Base-by-base conservation (phyloP, 257 asterid genomes). In the Penstemon davidsonii region DNA sequence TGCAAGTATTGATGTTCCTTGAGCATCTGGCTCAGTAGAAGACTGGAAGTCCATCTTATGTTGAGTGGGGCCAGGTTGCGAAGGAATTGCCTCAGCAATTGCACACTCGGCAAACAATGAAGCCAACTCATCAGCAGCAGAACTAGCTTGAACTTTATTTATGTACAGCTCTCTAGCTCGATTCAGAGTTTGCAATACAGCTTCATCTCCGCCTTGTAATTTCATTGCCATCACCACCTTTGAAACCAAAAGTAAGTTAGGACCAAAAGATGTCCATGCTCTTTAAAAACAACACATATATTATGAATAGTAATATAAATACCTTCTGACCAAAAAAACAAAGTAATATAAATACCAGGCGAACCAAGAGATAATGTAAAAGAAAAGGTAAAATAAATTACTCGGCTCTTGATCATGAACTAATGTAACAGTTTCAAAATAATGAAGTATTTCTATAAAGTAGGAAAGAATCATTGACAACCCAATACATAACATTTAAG, bases 41-140 rank as follows among this genome's bases (percentile, higher is more conserved):
- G 81, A 46, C 43, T 66, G 76, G 51, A 64, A 78, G 11, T 19
- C 75, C 68, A 58, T 73, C 52, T 40, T 70, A 8, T 64, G 73
- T 59, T 77, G 73, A 54, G 75, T 68, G 10, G 79, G 52, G 68
- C 67, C 81, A 4, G 82, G 67, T 56, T 67, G 76, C 12, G 76
- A 66, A 54, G 96, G 95, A 36, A 77, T 81, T 73, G 92, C 96
- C 82, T 93, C 99, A 2, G 88, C 96, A 47, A 94, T 88, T 63
- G 92, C 99, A 78, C 96, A 94, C 72, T 90, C 97, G 11, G 96
- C 96, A 82, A 94, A 85, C 10, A 94, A 73, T 7, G 92, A 84
- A 57, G 97, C 96, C 62, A 94, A 81, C 81, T 94, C 88, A 54
- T 91, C 96, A 12, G 96, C 92, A 52, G 96, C 96, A 41, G 87